phyloP scores from a whole-genome alignment of 1,284 basidiomycete genomes.

The Agroathelia rolfsii region DNA sequence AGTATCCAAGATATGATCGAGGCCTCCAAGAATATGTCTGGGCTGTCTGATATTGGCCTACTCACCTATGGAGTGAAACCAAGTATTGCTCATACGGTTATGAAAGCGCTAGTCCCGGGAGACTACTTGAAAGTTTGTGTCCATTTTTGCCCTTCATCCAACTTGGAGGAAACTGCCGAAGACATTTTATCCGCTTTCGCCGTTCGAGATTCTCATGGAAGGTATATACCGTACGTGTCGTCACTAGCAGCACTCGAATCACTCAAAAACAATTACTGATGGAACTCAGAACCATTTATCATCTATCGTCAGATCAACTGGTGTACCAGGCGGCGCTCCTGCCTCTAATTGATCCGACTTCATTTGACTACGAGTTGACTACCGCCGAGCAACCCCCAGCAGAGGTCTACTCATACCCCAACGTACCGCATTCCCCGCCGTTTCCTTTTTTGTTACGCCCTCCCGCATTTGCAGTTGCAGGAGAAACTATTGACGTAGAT shows the following conservation, averaged over 20 bases:
- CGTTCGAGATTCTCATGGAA: constrained; percentile 16
- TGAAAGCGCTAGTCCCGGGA: too few relatives aligned
- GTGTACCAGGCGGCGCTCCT: constrained; percentile 24
- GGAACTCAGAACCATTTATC: constrained; percentile 27
- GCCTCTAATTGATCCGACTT: constrained; percentile 17
- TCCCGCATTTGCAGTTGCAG: constrained; percentile 20
- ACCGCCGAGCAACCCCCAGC: constrained; percentile 22
- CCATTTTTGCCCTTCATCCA: constrained; percentile 28
- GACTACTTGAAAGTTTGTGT: constrained; percentile 26
- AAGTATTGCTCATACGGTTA: too few relatives aligned
- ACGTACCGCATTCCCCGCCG: constrained; percentile 25
- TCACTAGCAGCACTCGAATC: too few relatives aligned
- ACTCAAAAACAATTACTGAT: too few relatives aligned
- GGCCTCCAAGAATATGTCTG: constrained; percentile 12
- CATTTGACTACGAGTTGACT: constrained; percentile 18
- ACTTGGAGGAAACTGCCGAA: constrained; percentile 15
- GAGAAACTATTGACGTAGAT: constrained; percentile 18
- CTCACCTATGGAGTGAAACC: constrained; percentile 27
- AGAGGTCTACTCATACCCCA: constrained; percentile 26
- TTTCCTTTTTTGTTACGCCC: constrained; percentile 28
- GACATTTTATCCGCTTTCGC: too few relatives aligned
- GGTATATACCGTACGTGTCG: constrained; percentile 22
- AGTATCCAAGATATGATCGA: constrained; percentile 15
- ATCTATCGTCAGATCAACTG: constrained; percentile 31
- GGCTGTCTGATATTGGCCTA: constrained; percentile 22